A percentile compares a stretch with the other conserved stretches of the same genome.
These are phyloP conservation scores for Microdochium nivale DNA, from an alignment of 2,329 filamentous ascomycete species.

Conservation along the genomic window DNA sequence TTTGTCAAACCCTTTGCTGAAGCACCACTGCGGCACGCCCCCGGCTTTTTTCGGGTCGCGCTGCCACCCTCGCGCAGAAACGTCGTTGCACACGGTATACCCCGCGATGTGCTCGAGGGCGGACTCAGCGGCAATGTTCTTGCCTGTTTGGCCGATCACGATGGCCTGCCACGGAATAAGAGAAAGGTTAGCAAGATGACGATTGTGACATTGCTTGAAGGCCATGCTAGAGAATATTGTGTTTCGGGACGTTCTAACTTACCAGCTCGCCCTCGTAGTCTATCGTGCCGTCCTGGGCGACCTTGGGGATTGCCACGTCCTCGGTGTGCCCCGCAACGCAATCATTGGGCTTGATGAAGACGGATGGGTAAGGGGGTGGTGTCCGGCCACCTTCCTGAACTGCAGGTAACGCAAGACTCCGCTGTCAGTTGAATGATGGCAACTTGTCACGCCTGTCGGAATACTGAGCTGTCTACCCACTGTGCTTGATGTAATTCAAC, in stretches of 20 bases:
- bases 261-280: slow-evolving; percentile 51
- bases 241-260: slow-evolving; percentile 67
- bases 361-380: slow-evolving; percentile 36
- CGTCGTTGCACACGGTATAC: slow-evolving; percentile 48
- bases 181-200: slow-evolving; percentile 21
- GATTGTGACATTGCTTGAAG: too few relatives aligned
- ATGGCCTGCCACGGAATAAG: slow-evolving; percentile 31
- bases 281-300: slow-evolving; percentile 33
- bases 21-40: slow-evolving; percentile 32
- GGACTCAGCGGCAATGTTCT: slow-evolving; percentile 35
- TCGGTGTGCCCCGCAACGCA: slow-evolving; percentile 25
- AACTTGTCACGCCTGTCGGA: neutral
- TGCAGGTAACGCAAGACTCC: slow-evolving; percentile 14
- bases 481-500: slow-evolving; percentile 51
- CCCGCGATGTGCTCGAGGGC: slow-evolving; percentile 43
- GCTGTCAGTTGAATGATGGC: too few relatives aligned
- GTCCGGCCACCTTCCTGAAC: slow-evolving; percentile 42
- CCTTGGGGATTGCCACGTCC: slow-evolving; percentile 33
- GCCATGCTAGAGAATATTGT: too few relatives aligned
- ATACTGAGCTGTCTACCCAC: slow-evolving; percentile 12
- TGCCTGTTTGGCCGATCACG: slow-evolving; percentile 35
- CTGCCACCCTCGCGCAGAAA: slow-evolving; percentile 42
- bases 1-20: slow-evolving; percentile 40
- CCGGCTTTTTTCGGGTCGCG: slow-evolving; percentile 24
- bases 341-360: slow-evolving; percentile 41